Base-by-base conservation (phyloP, 225 moss, liverwort and hornwort genomes). In the Thuidium tamariscinum region DNA sequence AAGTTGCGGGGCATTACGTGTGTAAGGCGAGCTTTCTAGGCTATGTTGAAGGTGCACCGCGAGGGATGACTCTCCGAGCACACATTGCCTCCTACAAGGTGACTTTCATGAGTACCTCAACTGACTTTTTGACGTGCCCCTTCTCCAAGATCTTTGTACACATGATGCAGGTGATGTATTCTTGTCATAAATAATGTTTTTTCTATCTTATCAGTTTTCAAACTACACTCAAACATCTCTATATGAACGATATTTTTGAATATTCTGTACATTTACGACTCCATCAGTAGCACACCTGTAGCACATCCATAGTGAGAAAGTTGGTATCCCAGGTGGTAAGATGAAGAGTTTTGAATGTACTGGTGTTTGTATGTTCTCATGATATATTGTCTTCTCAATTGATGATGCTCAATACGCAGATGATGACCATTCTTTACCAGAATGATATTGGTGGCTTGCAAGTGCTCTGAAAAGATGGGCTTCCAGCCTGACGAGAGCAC, bases 71-170 rank as follows among this genome's bases (percentile, higher is more conserved):
- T 30, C 93, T 94, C 2, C 64, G 83, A 20, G 89, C 93, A 32
- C 90, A 94, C 67, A 55, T 95, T 52, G 94, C 96, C 7, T 87
- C 92, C 5, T 93, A 93, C 56, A 91, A 95, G 84, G 93, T 55
- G 70, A 10, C 12, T 29, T 82, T 39, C 6, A 30, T 8, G 11
- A 16, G 15, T 27, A 14, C 3, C 16, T 27, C 27, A 16, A 5
- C 9, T 9, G 41, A 25, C 5, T 26, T 69, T 41, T 25, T 22
- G 66, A 36, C 66, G 36, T 68, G 19, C 72, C 42, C 30, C 10
- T n/a, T n/a, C n/a, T 2, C n/a, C 36, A 20, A 20, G 11, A 20
- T 36, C 20, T 66, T 66, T n/a, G 66, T 11, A 20, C 36, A 36
- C 11, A 60, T 60, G 26, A 26, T 25, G 60, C 11, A 5, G 11